These are phyloP conservation scores for Firmiana major DNA, from an alignment of 345 rosid genomes.

Conservation along the genomic window DNA sequence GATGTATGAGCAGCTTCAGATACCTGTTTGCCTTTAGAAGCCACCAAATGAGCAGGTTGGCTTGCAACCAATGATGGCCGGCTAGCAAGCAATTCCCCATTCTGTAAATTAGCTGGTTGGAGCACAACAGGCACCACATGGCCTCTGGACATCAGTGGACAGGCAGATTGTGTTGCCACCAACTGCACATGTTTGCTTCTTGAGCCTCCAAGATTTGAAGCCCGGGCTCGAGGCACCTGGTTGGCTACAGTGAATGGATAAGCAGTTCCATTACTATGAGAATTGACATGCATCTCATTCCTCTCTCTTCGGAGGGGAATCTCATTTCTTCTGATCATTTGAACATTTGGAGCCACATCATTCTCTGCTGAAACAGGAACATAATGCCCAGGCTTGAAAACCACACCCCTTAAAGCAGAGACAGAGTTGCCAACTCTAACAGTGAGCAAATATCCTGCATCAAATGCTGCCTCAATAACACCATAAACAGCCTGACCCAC, in stretches of 20 bases:
- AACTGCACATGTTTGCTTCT: conserved; percentile 29
- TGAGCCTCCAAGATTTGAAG: conserved; percentile 20
- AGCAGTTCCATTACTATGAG: conserved; percentile 25
- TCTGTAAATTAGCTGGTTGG: conserved; percentile 41
- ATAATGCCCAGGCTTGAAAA: conserved; percentile 69
- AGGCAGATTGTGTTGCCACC: conserved; percentile 30
- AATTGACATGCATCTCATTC: conserved; percentile 23
- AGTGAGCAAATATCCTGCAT: conserved; percentile 73
- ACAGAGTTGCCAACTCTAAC: conserved; percentile 62
- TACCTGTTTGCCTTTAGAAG: conserved; percentile 35
- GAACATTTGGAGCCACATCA: conserved; percentile 69
- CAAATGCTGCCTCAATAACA: conserved; percentile 65
- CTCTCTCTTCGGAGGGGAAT: conserved; percentile 42
- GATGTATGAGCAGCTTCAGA: conserved; percentile 27
- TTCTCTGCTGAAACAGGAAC: conserved; percentile 59
- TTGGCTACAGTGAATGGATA: conserved; percentile 5
- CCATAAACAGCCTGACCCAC: conserved; percentile 76
- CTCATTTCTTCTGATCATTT: conserved; percentile 65
- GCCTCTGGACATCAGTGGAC: conserved; percentile 31
- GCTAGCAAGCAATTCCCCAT: conserved; percentile 22
- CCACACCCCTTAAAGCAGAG: conserved; percentile 64
- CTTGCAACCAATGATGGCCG: not conserved
- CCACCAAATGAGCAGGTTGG: conserved; percentile 17
- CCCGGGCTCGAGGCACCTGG: conserved; percentile 11
- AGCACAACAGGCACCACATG: conserved; percentile 46